A percentile compares a stretch with the other conserved stretches of the same genome.
Evolutionary conservation across 2,329 filamentous ascomycete species (phyloP).

Genomic region (Verticillium tricorpus): DNA sequence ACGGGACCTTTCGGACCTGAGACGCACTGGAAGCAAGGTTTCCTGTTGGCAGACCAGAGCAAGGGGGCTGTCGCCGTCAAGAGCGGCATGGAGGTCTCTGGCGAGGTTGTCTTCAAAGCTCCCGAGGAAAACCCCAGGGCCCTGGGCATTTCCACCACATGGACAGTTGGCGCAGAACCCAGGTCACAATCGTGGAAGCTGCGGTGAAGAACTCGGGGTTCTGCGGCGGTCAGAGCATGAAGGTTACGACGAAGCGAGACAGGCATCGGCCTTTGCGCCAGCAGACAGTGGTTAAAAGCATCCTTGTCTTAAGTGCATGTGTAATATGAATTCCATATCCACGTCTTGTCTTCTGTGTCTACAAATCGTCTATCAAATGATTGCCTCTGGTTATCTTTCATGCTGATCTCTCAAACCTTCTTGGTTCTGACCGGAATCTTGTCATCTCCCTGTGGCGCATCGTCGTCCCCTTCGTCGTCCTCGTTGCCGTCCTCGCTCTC

Average conservation of each 20-base stretch:
- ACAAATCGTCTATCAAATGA: not conserved
- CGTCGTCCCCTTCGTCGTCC: conserved; percentile 2
- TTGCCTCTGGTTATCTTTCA: not conserved
- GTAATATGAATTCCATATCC: not conserved
- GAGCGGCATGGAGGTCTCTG: conserved; percentile 55
- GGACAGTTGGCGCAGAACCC: conserved; percentile 44
- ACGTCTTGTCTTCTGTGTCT: not conserved
- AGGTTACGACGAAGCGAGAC: not conserved
- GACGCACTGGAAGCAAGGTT: conserved; percentile 88
- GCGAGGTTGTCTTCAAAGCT: conserved; percentile 66
- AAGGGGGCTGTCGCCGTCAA: conserved; percentile 27
- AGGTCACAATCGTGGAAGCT: conserved; percentile 47
- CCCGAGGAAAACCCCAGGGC: conserved; percentile 66
- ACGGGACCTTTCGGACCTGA: conserved; percentile 72
- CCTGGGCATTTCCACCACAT: conserved; percentile 59
- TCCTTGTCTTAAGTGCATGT: too few relatives aligned
- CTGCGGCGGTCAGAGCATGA: not conserved
- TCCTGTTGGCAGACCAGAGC: conserved; percentile 51
- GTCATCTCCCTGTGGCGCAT: not conserved
- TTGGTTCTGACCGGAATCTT: not conserved
- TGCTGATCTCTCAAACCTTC: not conserved
- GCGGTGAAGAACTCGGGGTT: conserved; percentile 23
- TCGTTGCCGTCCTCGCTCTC: conserved; percentile 1
- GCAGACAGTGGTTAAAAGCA: too few relatives aligned
- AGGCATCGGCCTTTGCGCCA: too few relatives aligned